These are phyloP conservation scores for Gossypium herbaceum DNA, from an alignment of 345 rosid genomes.

Conservation along the genomic window DNA sequence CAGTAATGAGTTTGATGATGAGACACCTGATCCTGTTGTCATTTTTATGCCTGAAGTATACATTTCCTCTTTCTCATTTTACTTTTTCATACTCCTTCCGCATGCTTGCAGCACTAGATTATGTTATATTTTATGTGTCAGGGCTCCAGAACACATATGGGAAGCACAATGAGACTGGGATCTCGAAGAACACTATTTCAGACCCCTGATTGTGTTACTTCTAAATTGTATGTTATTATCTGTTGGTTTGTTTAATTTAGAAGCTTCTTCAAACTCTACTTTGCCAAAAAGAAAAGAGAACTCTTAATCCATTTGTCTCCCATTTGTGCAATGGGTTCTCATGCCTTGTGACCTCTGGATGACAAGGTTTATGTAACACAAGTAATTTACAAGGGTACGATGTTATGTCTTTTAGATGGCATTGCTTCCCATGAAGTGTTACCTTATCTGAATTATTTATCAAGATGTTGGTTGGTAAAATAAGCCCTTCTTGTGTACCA, in stretches of 20 bases:
- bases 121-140: conserved; percentile 26
- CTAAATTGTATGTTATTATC: conserved; percentile 59
- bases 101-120: conserved; percentile 9
- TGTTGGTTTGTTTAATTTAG: conserved; percentile 6
- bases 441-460: not conserved
- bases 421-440: not conserved
- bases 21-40: conserved; percentile 72
- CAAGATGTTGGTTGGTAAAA: not conserved
- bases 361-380: not conserved
- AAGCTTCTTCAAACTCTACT: not conserved
- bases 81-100: not conserved
- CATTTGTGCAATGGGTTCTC: conserved; percentile 12
- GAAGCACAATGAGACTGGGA: conserved; percentile 97
- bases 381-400: not conserved
- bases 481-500: not conserved
- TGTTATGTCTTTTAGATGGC: not conserved
- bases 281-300: conserved; percentile 8
- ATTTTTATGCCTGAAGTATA: conserved; percentile 96
- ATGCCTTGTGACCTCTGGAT: not conserved
- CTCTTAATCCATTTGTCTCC: not conserved
- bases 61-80: not conserved
- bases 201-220: conserved; percentile 66
- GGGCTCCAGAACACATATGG: conserved; percentile 99
- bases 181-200: conserved; percentile 76
- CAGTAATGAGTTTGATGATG: conserved; percentile 79